Evolutionary conservation across 2,329 filamentous ascomycete species (phyloP).

Genomic region (Fusarium paranaense): DNA sequence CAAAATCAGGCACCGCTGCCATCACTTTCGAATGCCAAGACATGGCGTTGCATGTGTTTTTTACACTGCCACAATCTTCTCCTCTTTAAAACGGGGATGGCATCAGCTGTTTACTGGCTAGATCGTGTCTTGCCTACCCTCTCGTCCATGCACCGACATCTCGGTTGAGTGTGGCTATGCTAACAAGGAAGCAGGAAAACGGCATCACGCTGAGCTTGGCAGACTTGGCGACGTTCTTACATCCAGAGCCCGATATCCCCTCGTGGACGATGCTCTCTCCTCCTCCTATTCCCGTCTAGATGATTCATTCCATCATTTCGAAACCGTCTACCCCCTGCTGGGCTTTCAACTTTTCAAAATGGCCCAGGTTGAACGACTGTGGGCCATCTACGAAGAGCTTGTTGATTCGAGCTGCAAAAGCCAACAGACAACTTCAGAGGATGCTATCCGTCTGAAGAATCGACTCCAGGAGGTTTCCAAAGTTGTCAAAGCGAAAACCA

Average conservation of each 20-base stretch:
- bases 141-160: constrained; percentile 1
- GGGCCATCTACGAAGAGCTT: neutral
- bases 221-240: constrained; percentile 1
- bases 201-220: constrained; percentile 3
- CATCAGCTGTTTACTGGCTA: neutral
- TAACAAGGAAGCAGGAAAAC: constrained; percentile 10
- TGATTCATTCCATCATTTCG: neutral
- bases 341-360: neutral
- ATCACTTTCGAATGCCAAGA: neutral
- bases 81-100: neutral
- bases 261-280: neutral
- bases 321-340: neutral
- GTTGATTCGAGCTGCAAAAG: neutral
- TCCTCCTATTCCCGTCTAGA: neutral
- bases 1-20: neutral
- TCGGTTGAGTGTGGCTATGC: constrained; percentile 9
- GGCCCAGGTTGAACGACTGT: neutral
- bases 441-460: neutral
- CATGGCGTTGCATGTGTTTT: neutral
- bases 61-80: neutral
- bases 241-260: neutral
- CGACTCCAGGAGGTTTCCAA: neutral
- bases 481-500: neutral
- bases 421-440: neutral
- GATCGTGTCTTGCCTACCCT: neutral